Evolutionary conservation across 2,329 filamentous ascomycete genomes (phyloP).

Genomic region (Pyrenophora graminea): DNA sequence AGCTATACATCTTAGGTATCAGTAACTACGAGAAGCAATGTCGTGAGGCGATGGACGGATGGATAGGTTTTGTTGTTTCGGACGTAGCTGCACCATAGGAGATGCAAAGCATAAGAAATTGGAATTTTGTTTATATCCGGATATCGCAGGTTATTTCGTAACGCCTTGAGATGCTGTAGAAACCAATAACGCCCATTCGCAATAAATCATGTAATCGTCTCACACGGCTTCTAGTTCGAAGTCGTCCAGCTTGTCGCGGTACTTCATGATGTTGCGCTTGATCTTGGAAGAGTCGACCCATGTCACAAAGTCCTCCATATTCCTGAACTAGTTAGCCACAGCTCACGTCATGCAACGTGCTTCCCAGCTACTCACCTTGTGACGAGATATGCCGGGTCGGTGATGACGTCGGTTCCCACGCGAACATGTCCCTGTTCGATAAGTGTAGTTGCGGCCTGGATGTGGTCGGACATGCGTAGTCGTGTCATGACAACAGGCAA

Average conservation of each 20-base stretch:
- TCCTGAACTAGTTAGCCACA: constrained; percentile 51
- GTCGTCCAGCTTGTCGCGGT: constrained; percentile 92
- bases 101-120: neutral
- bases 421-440: constrained; percentile 94
- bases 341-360: no score
- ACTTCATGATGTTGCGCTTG: constrained; percentile 93
- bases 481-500: constrained; percentile 90
- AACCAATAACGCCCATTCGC: constrained; percentile 25
- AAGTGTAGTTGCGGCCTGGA: constrained; percentile 78
- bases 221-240: constrained; percentile 69
- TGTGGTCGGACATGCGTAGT: constrained; percentile 86
- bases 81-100: neutral
- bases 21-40: constrained; percentile 25
- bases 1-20: constrained; percentile 46
- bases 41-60: constrained; percentile 23
- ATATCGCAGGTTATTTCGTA: constrained; percentile 18
- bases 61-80: constrained; percentile 33
- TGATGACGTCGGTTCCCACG: constrained; percentile 87
- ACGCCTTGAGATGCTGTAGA: constrained; percentile 25
- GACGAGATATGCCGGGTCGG: constrained; percentile 86
- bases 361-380: constrained; percentile 49
- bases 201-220: constrained; percentile 5
- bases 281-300: constrained; percentile 98
- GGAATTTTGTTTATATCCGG: neutral
- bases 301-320: constrained; percentile 94